phyloP scores from a whole-genome alignment of 2,329 filamentous ascomycete species.

The Aspergillus tubingensis region DNA sequence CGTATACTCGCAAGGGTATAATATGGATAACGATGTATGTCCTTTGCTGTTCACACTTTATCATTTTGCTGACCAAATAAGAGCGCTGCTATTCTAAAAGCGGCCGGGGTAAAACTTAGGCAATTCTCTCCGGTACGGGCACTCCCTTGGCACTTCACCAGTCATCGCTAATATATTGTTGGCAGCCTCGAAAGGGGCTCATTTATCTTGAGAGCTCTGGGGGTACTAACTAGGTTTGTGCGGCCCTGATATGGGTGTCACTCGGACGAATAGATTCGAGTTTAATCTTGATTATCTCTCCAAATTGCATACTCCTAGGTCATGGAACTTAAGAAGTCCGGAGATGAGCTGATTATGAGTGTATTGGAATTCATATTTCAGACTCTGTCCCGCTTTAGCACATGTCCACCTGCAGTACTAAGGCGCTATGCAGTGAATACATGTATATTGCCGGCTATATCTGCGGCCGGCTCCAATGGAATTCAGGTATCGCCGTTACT shows the following conservation, averaged over 20 bases:
- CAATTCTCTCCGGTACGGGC: slow-evolving; percentile 75
- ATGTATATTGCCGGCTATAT: too few relatives aligned
- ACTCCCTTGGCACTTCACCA: not conserved
- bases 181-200: slow-evolving; percentile 62
- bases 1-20: slow-evolving; percentile 90
- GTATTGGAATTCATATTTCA: not conserved
- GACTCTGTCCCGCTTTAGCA: too few relatives aligned
- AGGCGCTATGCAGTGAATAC: too few relatives aligned
- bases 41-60: not conserved
- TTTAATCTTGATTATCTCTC: not conserved
- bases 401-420: too few relatives aligned
- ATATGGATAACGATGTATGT: slow-evolving; percentile 76
- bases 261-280: not conserved
- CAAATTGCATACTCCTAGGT: not conserved
- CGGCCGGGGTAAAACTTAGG: slow-evolving; percentile 80
- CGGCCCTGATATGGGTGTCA: not conserved
- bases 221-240: not conserved
- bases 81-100: slow-evolving; percentile 76
- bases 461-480: too few relatives aligned
- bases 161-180: not conserved
- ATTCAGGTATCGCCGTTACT: too few relatives aligned
- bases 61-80: slow-evolving; percentile 30
- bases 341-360: not conserved
- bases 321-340: not conserved
- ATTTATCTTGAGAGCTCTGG: slow-evolving; percentile 59